These are phyloP conservation scores for Fistulifera solaris DNA, from an alignment of 108 stramenopile genomes.

Conservation along the genomic window DNA sequence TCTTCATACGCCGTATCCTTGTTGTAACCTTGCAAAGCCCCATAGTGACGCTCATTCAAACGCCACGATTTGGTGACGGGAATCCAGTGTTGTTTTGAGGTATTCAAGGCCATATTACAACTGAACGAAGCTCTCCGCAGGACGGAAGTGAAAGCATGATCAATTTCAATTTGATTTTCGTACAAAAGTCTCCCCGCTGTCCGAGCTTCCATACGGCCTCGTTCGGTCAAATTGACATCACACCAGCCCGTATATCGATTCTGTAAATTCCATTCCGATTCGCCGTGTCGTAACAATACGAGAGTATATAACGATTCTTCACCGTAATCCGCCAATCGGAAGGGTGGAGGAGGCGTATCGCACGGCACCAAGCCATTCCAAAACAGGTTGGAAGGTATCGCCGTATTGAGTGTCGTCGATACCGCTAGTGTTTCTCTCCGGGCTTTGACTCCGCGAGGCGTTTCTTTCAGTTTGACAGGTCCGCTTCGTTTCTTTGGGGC, in stretches of 20 bases:
- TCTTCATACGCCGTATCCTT: constrained; percentile 69
- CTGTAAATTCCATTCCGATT: constrained; percentile 70
- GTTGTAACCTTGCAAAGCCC: constrained; percentile 75
- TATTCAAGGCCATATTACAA: constrained; percentile 70
- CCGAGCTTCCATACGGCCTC: constrained; percentile 63
- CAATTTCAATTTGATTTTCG: constrained; percentile 76
- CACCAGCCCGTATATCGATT: constrained; percentile 81
- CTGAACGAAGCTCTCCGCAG: constrained; percentile 66
- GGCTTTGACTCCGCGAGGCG: no score
- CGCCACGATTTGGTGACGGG: constrained; percentile 77
- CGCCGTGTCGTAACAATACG: constrained; percentile 70
- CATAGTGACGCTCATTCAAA: constrained; percentile 84
- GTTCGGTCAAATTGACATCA: constrained; percentile 65
- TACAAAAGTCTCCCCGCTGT: constrained; percentile 64
- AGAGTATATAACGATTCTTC: constrained; percentile 69
- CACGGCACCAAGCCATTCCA: constrained; percentile 50
- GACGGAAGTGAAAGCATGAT: constrained; percentile 76
- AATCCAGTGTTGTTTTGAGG: constrained; percentile 75
- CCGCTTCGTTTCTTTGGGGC: no score
- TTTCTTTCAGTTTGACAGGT: no score
- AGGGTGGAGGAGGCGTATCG: constrained; percentile 44
- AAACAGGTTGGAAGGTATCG: no score
- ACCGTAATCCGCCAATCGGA: constrained; percentile 56
- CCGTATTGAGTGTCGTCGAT: no score
- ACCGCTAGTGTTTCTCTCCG: no score